Base-by-base conservation (phyloP, 1,139 yeast species). In the Nadsonia starkeyi-henricii region DNA sequence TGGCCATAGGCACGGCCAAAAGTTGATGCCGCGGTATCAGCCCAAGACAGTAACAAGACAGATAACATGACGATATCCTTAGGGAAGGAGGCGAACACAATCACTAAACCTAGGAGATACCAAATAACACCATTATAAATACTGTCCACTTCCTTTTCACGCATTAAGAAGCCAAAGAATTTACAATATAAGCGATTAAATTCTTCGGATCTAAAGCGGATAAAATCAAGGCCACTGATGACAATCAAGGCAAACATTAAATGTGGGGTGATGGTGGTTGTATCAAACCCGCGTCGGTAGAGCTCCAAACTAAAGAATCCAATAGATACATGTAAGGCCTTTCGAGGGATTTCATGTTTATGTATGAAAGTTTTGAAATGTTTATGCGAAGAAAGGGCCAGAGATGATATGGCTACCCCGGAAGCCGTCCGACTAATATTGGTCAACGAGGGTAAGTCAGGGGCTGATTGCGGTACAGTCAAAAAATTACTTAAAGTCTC, bases 1-100 rank as follows among this genome's bases (percentile, higher is more conserved):
- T 83, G 74, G 7, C 97, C 97, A 63, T 69, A 86, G 48, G 74
- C 75, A 55, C 97, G 74, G 20, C 97, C 98, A 59, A 89, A 66
- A 1, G 96, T 85, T 2, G 96, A 85, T 2, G 98, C 98, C 4
- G 97, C 93, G 9, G 97, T 88, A 62, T 91, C 98, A 12, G 95
- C 89, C 97, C 97, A 91, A 61, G 96, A 84, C 54, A 91, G 74
- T 50, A 91, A 69, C 55, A 88, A 70, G 8, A 86, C 78, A 26
- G 95, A 74, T 70, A 88, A 72, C 23, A 89, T 70, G 1, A 81
- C 72, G 47, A 91, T 79, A 61, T 91, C 98, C 66, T 86, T 86
- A 17, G 94, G 82, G 57, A 79, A 81, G 18, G 78, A 62, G 1
- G 72, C 57, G 58, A 86, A 84, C 3, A 89, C 86, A 52, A 85